Base-by-base conservation (phyloP, 2,329 filamentous ascomycete species). In the Penicillium sp. region DNA sequence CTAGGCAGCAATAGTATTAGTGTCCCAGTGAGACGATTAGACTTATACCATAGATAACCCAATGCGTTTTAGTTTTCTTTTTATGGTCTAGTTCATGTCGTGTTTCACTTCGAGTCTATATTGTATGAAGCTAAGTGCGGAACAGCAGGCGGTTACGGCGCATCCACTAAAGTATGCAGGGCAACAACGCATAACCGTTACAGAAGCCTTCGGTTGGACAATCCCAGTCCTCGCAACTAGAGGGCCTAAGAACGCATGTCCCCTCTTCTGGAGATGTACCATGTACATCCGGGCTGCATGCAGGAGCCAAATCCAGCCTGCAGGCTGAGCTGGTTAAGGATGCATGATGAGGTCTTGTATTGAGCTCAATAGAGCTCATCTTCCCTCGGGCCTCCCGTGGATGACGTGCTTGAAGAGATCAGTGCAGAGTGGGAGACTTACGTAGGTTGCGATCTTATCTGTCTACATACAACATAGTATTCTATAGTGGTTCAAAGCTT, bases 141-240 rank as follows among this genome's bases (percentile, higher is more conserved):
- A 53, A 54, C 53, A 54, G 50, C 16, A 61, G 49, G 64, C 64
- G 64, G 64, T 56, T 65, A 60, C 64, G 52, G 64, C 64, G 64
- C 64, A 65, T 66, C 60, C 59, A 43, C 55, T 45, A 61, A 65
- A 66, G 57, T 57, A 61, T 57, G 57, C 58, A 65, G 59, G 55
- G 57, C 57, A 56, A 63, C 59, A 56, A 57, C 60, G 63, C 63
- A 66, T 59, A n/a, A 47, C 58, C 59, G 63, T 64, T 61, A 58
- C 57, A 34, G 39, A 48, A 44, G 38, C 38, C 25, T 38, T 25
- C 23, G 40, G 48, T 50, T 46, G 50, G 55, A 43, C 11, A 38
- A 29, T 25, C 27, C 54, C 34, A 51, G 47, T 27, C 25, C 27
- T n/a, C 21, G 29, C 31, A 19, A 40, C 33, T 13, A 40, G 15